Evolutionary conservation across 164 flowering plant species (phyloP), one percentile per base, ranked within the genome.

Genomic region (Cinnamomum chago): DNA sequence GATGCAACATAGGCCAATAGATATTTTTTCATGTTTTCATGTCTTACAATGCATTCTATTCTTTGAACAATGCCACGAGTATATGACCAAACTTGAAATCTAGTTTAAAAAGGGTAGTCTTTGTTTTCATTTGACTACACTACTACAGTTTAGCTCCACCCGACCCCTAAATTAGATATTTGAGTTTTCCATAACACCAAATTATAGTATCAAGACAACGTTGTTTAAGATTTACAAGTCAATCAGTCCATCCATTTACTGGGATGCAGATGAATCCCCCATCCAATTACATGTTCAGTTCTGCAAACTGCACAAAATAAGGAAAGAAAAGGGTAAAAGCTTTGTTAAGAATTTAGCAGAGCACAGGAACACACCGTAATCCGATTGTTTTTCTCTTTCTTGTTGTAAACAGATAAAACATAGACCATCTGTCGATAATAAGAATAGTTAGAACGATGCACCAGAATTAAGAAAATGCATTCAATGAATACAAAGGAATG

Each of bases 371-470:
- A 22, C 50, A 96, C 99, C 85, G 90, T 94, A 70, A 96, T 89
- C 70, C 95, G 86, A 70, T 94, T 89, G 82, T 89, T 76, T 82
- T 96, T 94, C 82, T 96, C 99, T 82, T 90, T 94, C 89, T 88
- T 92, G 93, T 91, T 91, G 87, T 94, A 92, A 62, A 96, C 82
- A 27, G 88, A 91, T 74, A 96, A 80, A 60, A 96, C 98, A 80
- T 96, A 96, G 58, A 96, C 94, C 97, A 91, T 94, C 99, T 96
- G 97, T 80, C 4, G 40, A 62, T 50, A 76, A 3, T 51, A 70
- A 65, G 64, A 20, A 60, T 3, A 58, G 35, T 27, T 70, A 73
- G 22, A 35, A n/a, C 1, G 18, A 25, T 18, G 58, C 67, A 64
- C 67, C 67, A 64, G 60, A 64, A 22, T 64, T 22, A 20, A 11